Conservation (phyloP, 192 early-diverging fungal genomes). For the Chytriomyces hyalinus region DNA sequence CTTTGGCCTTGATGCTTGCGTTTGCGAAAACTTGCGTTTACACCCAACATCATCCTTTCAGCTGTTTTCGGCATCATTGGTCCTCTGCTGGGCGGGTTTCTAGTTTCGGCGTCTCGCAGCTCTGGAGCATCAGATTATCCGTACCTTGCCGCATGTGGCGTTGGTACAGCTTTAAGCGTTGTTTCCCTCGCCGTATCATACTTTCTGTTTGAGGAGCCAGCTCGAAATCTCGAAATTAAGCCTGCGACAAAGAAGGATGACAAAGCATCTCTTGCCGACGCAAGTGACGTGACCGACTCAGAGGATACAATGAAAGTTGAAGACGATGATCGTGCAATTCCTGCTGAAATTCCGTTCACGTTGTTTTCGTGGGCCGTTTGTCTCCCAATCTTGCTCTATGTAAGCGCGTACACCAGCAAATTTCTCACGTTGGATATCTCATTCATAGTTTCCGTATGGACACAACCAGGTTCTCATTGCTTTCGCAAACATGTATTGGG, state of each 20-base stretch:
- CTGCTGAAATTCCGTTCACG: not conserved
- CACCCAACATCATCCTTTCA: too few species aligned
- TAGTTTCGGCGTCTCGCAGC: conserved; percentile 16
- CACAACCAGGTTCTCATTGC: conserved; percentile 34
- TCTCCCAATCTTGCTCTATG: conserved; percentile 33
- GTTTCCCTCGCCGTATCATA: not conserved
- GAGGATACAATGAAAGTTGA: not conserved
- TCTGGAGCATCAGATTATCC: conserved; percentile 17
- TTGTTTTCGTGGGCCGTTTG: conserved; percentile 1
- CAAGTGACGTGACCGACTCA: not conserved
- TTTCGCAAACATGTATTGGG: conserved; percentile 47
- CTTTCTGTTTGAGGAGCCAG: not conserved
- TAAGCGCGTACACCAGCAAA: not conserved
- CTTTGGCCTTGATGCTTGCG: too few species aligned
- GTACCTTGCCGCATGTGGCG: conserved; percentile 27
- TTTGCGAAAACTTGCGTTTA: too few species aligned
- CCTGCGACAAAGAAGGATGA: too few species aligned
- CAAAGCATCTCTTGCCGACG: not conserved
- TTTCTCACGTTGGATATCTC: not conserved
- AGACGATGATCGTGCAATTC: not conserved
- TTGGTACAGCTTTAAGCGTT: conserved; percentile 23
- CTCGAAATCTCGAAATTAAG: not conserved
- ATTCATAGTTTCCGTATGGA: not conserved
- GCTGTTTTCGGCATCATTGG: conserved; percentile 51
- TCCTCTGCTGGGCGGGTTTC: conserved; percentile 45